These are phyloP conservation scores for Claviceps pazoutovae DNA, from an alignment of 2,329 filamentous ascomycete genomes.

Conservation along the genomic window DNA sequence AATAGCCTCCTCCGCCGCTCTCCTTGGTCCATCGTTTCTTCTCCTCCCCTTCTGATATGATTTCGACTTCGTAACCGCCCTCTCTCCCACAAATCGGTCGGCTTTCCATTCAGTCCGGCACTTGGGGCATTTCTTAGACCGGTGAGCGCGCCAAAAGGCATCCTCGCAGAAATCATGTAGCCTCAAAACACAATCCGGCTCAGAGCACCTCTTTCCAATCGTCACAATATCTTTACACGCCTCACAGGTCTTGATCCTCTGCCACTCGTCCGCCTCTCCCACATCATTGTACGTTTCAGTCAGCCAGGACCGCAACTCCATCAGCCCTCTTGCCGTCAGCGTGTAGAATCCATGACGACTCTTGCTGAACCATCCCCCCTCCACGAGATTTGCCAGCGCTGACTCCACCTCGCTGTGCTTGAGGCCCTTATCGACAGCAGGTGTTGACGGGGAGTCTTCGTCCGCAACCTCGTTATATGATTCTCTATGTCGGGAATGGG, in stretches of 20 bases:
- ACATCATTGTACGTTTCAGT: conserved; percentile 80
- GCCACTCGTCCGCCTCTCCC: conserved; percentile 43
- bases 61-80: conserved; percentile 39
- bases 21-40: conserved; percentile 19
- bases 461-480: conserved; percentile 21
- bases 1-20: conserved; percentile 21
- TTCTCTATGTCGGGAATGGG: conserved; percentile 25
- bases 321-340: conserved; percentile 60
- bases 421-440: conserved; percentile 37
- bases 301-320: conserved; percentile 77
- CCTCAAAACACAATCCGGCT: conserved; percentile 52
- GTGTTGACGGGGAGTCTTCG: conserved; percentile 10
- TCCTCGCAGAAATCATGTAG: conserved; percentile 66
- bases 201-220: conserved; percentile 60
- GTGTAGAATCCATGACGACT: conserved; percentile 60
- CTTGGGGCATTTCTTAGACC: conserved; percentile 49
- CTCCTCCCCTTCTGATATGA: conserved; percentile 31
- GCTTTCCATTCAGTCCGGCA: conserved; percentile 39
- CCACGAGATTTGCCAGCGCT: conserved; percentile 54
- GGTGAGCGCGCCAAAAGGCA: conserved; percentile 56
- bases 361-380: conserved; percentile 74
- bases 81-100: conserved; percentile 39
- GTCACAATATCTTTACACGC: conserved; percentile 87
- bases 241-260: conserved; percentile 73
- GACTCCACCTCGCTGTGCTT: conserved; percentile 66